Evolutionary conservation across 495 filamentous ascomycete genomes (phyloP).

Genomic region (Xylaria nigripes): DNA sequence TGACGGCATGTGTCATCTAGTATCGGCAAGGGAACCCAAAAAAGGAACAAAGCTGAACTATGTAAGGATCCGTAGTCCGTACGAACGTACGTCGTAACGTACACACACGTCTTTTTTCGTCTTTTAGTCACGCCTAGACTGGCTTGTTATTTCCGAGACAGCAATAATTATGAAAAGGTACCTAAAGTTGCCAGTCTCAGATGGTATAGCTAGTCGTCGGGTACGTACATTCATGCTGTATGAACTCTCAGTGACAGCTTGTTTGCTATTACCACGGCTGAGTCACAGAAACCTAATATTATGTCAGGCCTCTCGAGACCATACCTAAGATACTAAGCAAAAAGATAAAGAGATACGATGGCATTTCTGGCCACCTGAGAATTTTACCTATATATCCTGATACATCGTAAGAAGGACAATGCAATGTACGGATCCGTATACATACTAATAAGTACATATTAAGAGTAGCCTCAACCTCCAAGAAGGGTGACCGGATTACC

Average conservation of each 20-base stretch:
- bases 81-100: neutral
- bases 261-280: neutral
- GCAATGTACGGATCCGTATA: too few relatives aligned
- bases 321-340: too few relatives aligned
- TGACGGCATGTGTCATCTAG: conserved; percentile 8
- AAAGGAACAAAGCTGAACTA: neutral
- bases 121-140: neutral
- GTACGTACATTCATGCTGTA: too few relatives aligned
- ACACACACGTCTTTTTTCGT: neutral
- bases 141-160: neutral
- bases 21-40: conserved; percentile 3
- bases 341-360: neutral
- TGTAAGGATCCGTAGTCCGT: neutral
- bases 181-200: too few relatives aligned
- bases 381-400: too few relatives aligned
- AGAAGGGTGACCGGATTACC: too few relatives aligned
- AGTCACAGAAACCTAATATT: neutral
- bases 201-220: too few relatives aligned
- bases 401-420: too few relatives aligned
- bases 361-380: neutral
- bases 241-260: too few relatives aligned
- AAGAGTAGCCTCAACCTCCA: too few relatives aligned
- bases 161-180: neutral
- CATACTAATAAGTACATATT: too few relatives aligned
- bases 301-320: neutral